Conservation (phyloP, 177 flowering plant genomes). For the Vitis hybrid region DNA sequence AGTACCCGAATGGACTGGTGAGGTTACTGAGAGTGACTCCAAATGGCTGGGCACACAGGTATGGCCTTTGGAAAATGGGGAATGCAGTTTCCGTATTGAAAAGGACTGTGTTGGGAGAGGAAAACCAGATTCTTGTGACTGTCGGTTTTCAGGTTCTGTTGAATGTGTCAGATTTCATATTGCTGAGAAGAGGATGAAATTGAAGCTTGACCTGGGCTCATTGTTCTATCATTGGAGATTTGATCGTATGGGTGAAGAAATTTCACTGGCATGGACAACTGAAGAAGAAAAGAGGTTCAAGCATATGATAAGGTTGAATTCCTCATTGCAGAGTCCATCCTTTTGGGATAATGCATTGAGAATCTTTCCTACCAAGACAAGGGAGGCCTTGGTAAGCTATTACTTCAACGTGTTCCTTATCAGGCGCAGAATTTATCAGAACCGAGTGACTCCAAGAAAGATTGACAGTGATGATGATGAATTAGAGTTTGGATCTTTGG, state of each 20-base stretch:
- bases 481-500: slow-evolving; percentile 47
- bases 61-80: slow-evolving; percentile 44
- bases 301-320: slow-evolving; percentile 36
- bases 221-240: slow-evolving; percentile 68
- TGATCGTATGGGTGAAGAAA: slow-evolving; percentile 83
- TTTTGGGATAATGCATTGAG: slow-evolving; percentile 42
- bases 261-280: slow-evolving; percentile 73
- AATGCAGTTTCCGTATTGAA: not conserved
- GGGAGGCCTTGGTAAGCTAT: slow-evolving; percentile 63
- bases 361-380: slow-evolving; percentile 47
- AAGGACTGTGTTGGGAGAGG: slow-evolving; percentile 45
- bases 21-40: slow-evolving; percentile 46
- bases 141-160: slow-evolving; percentile 63
- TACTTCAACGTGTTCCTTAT: slow-evolving; percentile 77
- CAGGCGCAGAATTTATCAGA: slow-evolving; percentile 71
- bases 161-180: slow-evolving; percentile 78
- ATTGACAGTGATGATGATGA: slow-evolving; percentile 94
- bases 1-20: slow-evolving; percentile 76
- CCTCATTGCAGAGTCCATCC: slow-evolving; percentile 27
- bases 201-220: slow-evolving; percentile 65
- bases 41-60: slow-evolving; percentile 80
- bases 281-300: slow-evolving; percentile 74
- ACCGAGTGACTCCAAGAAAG: slow-evolving; percentile 59
- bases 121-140: slow-evolving; percentile 51
- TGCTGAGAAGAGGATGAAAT: slow-evolving; percentile 61